Percentiles rank a stretch among this genome's conserved stretches.
Evolutionary conservation across 2,329 filamentous ascomycete species (phyloP).

Genomic region (Aspergillus ochraceus): DNA sequence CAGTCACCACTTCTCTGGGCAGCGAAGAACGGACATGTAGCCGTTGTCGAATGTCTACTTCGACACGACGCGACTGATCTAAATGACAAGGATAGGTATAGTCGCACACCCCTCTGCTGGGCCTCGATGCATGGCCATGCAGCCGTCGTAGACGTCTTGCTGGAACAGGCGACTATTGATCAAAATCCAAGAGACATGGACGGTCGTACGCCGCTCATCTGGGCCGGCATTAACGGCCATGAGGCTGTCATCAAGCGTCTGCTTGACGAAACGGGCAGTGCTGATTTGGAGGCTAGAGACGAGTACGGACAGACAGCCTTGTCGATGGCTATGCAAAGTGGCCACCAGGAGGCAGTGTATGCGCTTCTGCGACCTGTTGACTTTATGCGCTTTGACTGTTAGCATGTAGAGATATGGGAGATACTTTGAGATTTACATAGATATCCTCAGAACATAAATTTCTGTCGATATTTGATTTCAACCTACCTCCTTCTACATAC

Average conservation of each 20-base stretch:
- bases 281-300: background rate
- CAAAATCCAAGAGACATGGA: background rate
- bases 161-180: background rate
- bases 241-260: background rate
- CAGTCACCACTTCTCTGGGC: background rate
- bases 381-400: too few species aligned
- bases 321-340: background rate
- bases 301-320: background rate
- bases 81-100: background rate
- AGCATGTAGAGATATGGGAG: too few species aligned
- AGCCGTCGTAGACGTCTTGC: background rate
- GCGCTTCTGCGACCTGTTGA: background rate
- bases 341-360: background rate
- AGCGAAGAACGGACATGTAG: background rate
- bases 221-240: background rate
- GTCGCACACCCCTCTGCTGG: background rate
- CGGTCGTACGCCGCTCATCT: background rate
- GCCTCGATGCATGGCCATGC: background rate
- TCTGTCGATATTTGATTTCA: too few species aligned
- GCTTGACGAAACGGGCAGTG: background rate
- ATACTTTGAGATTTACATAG: too few species aligned
- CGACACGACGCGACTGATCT: background rate
- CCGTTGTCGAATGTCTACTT: background rate
- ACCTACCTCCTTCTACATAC: too few species aligned
- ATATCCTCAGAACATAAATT: too few species aligned